phyloP scores from a whole-genome alignment of 768 basidiomycete species.

The Leccinum sublutescens region DNA sequence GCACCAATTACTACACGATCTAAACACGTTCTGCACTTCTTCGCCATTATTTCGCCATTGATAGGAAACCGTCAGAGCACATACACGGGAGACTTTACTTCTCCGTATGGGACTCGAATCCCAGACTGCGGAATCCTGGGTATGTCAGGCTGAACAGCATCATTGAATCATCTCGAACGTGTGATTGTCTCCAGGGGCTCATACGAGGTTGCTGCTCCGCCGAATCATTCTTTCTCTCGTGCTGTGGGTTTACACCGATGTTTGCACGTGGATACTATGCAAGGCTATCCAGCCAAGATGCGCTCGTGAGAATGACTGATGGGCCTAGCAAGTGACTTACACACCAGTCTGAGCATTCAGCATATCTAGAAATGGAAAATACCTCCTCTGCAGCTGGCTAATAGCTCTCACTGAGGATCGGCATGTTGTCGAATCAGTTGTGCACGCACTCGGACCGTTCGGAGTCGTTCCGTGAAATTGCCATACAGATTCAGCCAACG shows the following conservation, averaged over 20 bases:
- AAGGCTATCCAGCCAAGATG: neutral
- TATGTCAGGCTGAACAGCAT: neutral
- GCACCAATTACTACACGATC: conserved; percentile 2
- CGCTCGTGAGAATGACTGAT: neutral
- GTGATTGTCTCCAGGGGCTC: neutral
- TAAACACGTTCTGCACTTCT: neutral
- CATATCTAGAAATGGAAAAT: neutral
- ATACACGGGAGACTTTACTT: neutral
- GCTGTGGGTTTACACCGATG: neutral
- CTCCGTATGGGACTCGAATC: neutral
- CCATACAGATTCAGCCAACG: neutral
- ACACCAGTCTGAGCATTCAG: neutral
- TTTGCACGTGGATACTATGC: neutral
- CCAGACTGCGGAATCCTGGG: neutral
- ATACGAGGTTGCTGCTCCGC: neutral
- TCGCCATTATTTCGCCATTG: neutral
- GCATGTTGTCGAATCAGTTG: neutral
- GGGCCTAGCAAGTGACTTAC: neutral
- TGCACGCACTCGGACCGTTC: conserved; percentile 6
- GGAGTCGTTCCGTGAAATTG: neutral
- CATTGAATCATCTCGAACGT: neutral
- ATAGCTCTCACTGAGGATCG: neutral
- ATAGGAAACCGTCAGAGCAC: neutral
- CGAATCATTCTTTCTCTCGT: neutral
- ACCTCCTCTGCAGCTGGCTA: neutral